These are phyloP conservation scores for Agaricus subrufescens DNA, from an alignment of 768 basidiomycete species.

Conservation along the genomic window DNA sequence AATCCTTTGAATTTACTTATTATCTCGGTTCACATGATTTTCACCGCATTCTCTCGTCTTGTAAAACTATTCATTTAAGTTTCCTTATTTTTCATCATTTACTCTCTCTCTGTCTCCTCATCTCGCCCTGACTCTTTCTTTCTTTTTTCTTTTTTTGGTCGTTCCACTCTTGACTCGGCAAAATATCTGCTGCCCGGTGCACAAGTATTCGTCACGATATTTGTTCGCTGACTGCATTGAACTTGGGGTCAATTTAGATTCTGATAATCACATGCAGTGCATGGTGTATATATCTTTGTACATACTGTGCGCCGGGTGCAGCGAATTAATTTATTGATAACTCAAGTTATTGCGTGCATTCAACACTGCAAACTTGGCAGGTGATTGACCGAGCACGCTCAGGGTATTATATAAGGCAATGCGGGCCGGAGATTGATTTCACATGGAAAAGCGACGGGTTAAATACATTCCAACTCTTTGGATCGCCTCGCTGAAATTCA, in stretches of 20 bases:
- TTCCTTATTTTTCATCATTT: conserved; percentile 14
- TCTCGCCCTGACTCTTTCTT: conserved; percentile 7
- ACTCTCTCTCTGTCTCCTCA: conserved; percentile 12
- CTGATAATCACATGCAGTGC: conserved; percentile 17
- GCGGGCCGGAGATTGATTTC: background rate
- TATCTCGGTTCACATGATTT: conserved; percentile 12
- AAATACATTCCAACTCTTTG: background rate
- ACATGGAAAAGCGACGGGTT: background rate
- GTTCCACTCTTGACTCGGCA: conserved; percentile 13
- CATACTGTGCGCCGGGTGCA: conserved; percentile 31
- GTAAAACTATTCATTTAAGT: conserved; percentile 15
- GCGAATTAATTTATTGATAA: conserved; percentile 21
- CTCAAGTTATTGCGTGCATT: background rate
- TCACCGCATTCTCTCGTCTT: conserved; percentile 14
- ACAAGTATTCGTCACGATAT: background rate
- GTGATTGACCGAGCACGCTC: background rate
- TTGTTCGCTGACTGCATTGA: conserved; percentile 20
- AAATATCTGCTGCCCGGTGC: background rate
- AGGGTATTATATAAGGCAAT: too few relatives aligned
- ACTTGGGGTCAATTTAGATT: conserved; percentile 12
- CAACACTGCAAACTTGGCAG: background rate
- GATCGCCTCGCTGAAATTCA: background rate
- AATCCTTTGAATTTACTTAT: conserved; percentile 12
- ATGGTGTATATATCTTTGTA: conserved; percentile 28
- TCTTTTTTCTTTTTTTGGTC: conserved; percentile 12